Conservation (phyloP, 2,329 filamentous ascomycete species). For the Lasiodiplodia sp. region DNA sequence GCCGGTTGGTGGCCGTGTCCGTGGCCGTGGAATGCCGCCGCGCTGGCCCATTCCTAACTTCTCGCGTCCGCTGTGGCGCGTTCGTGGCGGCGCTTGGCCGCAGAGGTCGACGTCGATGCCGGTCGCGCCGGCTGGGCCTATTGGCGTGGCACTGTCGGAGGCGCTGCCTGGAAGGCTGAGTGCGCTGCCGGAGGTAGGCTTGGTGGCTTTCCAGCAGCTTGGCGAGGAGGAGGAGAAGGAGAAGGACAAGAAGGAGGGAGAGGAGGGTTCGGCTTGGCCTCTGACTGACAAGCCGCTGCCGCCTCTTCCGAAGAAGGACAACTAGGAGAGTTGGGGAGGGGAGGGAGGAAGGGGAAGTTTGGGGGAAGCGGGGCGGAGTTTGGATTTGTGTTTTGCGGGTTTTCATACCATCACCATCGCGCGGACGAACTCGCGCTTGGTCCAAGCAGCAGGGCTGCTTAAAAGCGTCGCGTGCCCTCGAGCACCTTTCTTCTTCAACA, state of each 20-base stretch:
- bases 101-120: not conserved
- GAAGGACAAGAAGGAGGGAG: not conserved
- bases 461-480: not conserved
- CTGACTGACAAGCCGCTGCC: constrained; percentile 5
- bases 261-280: not conserved
- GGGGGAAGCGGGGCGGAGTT: not conserved
- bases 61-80: not conserved
- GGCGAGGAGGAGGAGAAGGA: not conserved
- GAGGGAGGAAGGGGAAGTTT: not conserved
- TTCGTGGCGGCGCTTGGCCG: not conserved
- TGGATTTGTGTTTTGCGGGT: not conserved
- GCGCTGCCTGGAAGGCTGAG: not conserved
- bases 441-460: no score
- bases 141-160: not conserved
- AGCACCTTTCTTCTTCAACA: not conserved
- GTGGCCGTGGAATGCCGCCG: no score
- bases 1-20: not conserved
- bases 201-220: not conserved
- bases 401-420: no score
- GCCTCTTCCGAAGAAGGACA: not conserved
- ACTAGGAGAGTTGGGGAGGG: not conserved
- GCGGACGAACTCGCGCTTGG: no score
- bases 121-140: not conserved
- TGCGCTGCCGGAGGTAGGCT: not conserved
- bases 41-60: not conserved